Evolutionary conservation across 2,329 filamentous ascomycete genomes (phyloP).

Genomic region (Ceratocystis smalleyi): DNA sequence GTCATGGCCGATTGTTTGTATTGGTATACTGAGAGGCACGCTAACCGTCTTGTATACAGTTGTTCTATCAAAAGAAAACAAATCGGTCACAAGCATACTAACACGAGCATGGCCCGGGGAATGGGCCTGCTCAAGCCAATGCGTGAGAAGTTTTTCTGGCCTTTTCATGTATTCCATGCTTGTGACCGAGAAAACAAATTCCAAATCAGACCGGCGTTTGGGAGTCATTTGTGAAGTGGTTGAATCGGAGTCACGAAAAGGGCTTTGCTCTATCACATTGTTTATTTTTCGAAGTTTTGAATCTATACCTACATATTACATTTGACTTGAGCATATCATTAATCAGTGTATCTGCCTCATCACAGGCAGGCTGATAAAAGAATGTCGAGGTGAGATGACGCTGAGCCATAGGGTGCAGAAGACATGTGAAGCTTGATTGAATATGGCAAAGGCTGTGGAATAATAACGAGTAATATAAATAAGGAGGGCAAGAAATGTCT

Average conservation of each 20-base stretch:
- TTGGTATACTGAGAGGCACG: conserved; percentile 8
- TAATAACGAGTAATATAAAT: conserved; percentile 5
- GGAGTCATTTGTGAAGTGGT: not conserved
- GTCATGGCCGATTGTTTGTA: conserved; percentile 28
- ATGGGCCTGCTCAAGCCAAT: conserved; percentile 2
- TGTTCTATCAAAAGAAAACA: conserved; percentile 53
- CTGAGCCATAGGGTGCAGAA: not conserved
- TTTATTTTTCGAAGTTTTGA: not conserved
- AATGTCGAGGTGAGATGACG: not conserved
- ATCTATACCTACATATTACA: not conserved
- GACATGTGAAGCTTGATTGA: not conserved
- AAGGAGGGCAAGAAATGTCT: conserved; percentile 1
- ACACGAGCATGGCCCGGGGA: conserved; percentile 31
- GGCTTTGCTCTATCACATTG: not conserved
- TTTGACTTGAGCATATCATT: too few species aligned
- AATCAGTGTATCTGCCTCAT: too few species aligned
- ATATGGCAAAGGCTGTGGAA: conserved; percentile 8
- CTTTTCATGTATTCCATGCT: not conserved
- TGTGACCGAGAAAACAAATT: conserved; percentile 8
- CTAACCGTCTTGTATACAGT: conserved; percentile 26
- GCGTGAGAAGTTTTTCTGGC: not conserved
- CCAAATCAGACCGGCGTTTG: conserved; percentile 9
- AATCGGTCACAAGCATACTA: conserved; percentile 44
- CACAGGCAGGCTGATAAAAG: too few species aligned
- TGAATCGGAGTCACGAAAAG: not conserved